These are phyloP conservation scores for Fusarium sp. DNA, from an alignment of 2,329 filamentous ascomycete species.

Conservation along the genomic window DNA sequence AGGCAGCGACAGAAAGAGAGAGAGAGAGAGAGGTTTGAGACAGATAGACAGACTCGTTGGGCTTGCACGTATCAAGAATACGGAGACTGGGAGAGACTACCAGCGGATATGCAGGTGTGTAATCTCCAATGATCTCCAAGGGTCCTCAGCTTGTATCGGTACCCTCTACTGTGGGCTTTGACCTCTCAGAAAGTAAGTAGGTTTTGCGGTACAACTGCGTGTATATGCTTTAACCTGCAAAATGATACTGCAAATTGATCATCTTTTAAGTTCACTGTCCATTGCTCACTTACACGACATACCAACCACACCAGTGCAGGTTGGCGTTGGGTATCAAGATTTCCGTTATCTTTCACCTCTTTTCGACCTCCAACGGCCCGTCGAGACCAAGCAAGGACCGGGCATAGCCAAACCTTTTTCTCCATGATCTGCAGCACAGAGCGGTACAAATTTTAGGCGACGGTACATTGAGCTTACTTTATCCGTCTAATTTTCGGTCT, in stretches of 20 bases:
- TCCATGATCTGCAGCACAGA: slow-evolving; percentile 36
- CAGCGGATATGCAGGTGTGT: neutral
- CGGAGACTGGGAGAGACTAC: neutral
- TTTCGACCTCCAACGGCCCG: slow-evolving; percentile 34
- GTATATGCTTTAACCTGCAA: neutral
- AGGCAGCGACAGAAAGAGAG: neutral
- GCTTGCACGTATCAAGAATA: neutral
- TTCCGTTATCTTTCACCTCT: slow-evolving; percentile 44
- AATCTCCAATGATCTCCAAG: neutral
- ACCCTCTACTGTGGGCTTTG: neutral
- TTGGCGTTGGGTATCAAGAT: slow-evolving; percentile 40
- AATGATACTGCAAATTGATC: neutral
- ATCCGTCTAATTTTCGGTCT: slow-evolving; percentile 24
- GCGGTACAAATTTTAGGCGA: neutral
- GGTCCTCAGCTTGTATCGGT: neutral
- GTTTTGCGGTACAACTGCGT: neutral
- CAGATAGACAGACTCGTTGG: neutral
- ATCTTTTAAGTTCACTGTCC: slow-evolving; percentile 4
- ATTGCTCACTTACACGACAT: slow-evolving; percentile 29
- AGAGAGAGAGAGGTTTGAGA: neutral
- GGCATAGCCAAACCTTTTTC: slow-evolving; percentile 32
- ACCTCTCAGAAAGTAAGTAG: slow-evolving; percentile 12
- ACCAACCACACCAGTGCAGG: neutral
- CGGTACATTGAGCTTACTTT: slow-evolving; percentile 17
- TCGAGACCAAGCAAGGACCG: slow-evolving; percentile 25